Base-by-base conservation (phyloP, 768 basidiomycete genomes). In the Pisolithus microcarpus region DNA sequence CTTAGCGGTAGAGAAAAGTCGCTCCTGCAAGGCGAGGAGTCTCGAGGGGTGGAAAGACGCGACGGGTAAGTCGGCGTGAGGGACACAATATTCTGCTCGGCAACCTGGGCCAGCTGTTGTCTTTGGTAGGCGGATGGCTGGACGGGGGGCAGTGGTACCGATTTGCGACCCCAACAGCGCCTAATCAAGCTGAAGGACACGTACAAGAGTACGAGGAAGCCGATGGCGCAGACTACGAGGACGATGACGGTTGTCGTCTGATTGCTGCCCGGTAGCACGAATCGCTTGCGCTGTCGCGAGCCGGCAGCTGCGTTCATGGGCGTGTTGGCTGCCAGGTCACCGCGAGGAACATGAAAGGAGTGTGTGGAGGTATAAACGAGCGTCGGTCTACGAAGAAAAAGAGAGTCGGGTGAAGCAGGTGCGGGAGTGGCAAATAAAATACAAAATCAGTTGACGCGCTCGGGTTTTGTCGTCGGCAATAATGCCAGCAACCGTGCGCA, bases 101-200 rank as follows among this genome's bases (percentile, higher is more conserved):
- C 65, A 39, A 75, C 65, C 37, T 73, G 70, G 8, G 73, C 66
- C n/a, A 74, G 58, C 48, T 75, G 72, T 28, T 74, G 75, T 55
- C 84, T 75, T 49, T 79, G 76, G 56, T 79, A 79, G 5, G 83
- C 81, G 21, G 85, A 76, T 15, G 80, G 78, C 55, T 85, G 84
- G 10, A 79, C 72, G 13, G 81, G 84, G 0, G 84, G 85, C 0
- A 85, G 70, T 4, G 85, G 84, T 0, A 62, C 68, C 1, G 72
- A 61, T 24, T 62, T 58, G 19, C 62, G 65, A 23, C 65, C 60
- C 24, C 59, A 69, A 15, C 46, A 56, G 42, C 70, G 69, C 37
- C 68, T 67, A 48, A 76, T 50, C 54, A 74, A 50, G 15, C 70
- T 69, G 60, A 63, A 63, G 43, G 77, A 56, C 51, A 71, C 9